Evolutionary conservation across 2,329 filamentous ascomycete genomes (phyloP), one percentile per base, ranked within the genome.

Genomic region (Simplicillium sp.): DNA sequence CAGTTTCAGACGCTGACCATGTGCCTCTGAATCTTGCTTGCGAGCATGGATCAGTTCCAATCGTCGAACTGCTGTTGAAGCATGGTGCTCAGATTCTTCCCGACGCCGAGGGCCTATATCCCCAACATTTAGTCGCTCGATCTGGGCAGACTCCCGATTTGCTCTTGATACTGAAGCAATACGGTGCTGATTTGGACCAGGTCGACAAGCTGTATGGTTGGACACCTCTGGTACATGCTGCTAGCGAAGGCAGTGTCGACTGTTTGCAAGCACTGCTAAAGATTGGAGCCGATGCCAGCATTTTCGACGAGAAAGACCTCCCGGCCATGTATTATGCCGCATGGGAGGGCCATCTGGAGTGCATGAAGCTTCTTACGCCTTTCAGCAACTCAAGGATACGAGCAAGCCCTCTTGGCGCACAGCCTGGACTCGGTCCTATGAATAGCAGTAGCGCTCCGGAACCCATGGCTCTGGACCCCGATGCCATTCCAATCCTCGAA

Each of bases 241-340:
- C 92, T 9, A 95, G 89, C 56, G 92, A 98, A 65, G 92, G 92
- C 16, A 94, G 95, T 56, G 84, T 96, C 2, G 80, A 84, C 18
- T 96, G 89, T 54, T 69, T 98, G 34, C 77, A 87, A 50, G 85
- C 82, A 2, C 71, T 98, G 4, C 70, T 98, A 11, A 78, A 87
- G 40, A 78, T 84, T 47, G 83, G 84, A 7, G 89, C 84, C 3
- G 79, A 94, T 52, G 76, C 84, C 1, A 82, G 81, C 48, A 84
- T 88, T 41, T 66, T 87, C 34, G 92, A 98, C 55, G 92, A 98
- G 63, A 98, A 97, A 57, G 83, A 81, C 13, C 73, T 97, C 4
- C 87, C 89, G 2, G 89, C 92, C 20, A 88, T 97, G 81, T 98
- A 98, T 62, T 98, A 98, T 61, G 92, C 92, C 12, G 90, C 88